These are phyloP conservation scores for Alternaria sp. DNA, from an alignment of 2,329 filamentous ascomycete species.

Conservation along the genomic window DNA sequence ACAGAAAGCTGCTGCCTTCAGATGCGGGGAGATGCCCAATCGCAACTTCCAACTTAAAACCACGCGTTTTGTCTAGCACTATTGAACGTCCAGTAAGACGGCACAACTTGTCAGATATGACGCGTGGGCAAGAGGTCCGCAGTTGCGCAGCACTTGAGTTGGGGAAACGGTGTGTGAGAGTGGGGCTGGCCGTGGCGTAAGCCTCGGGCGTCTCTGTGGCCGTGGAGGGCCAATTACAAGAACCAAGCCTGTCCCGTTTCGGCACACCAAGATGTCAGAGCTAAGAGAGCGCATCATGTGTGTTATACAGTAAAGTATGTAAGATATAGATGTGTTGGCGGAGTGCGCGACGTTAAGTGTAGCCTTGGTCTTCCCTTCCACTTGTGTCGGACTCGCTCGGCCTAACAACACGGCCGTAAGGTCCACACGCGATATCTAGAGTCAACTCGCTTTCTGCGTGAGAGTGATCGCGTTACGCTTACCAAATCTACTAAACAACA, in stretches of 20 bases:
- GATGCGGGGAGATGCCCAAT: constrained; percentile 11
- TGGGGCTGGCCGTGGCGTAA: constrained; percentile 8
- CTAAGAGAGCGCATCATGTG: neutral
- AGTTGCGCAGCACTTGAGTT: neutral
- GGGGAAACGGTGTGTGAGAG: constrained; percentile 2
- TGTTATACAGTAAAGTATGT: neutral
- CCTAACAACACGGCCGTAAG: neutral
- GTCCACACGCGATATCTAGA: neutral
- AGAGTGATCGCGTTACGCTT: neutral
- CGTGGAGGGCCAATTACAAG: neutral
- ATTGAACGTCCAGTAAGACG: neutral
- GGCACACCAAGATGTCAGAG: neutral
- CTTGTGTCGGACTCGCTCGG: neutral
- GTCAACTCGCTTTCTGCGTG: neutral
- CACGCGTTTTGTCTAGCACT: constrained; percentile 3
- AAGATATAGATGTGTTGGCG: neutral
- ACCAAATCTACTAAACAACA: neutral
- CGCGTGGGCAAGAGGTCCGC: neutral
- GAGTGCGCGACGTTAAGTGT: neutral
- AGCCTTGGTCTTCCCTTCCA: neutral
- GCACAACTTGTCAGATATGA: neutral
- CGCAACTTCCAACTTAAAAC: neutral
- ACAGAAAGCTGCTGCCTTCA: constrained; percentile 19
- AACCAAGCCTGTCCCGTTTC: neutral
- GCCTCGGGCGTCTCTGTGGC: neutral